A percentile compares a stretch with the other conserved stretches of the same genome.
phyloP scores from a whole-genome alignment of 306 rosid species.

The Acmispon strigosus region DNA sequence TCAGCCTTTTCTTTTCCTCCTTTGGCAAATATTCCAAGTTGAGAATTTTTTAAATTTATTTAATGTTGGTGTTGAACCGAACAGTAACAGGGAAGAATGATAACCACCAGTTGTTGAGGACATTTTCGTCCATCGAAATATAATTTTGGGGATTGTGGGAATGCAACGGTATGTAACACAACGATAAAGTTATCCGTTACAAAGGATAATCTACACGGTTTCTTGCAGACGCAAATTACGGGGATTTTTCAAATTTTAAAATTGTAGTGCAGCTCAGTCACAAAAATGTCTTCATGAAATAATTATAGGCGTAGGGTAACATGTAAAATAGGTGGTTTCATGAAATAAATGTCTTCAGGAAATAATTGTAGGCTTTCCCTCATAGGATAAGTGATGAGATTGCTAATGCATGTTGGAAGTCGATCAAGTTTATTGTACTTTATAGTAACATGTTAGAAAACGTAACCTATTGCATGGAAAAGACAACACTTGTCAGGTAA shows the following conservation, averaged over 20 bases:
- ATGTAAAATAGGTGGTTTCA: too few species aligned
- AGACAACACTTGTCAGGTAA: too few species aligned
- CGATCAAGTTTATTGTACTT: too few species aligned
- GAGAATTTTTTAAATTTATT: background rate
- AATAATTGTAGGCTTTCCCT: too few species aligned
- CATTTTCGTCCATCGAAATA: constrained; percentile 3
- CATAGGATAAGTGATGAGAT: too few species aligned
- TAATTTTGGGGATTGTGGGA: background rate
- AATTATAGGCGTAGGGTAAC: too few species aligned
- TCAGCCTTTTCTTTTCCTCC: constrained; percentile 12
- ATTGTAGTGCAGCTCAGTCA: background rate
- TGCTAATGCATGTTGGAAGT: too few species aligned
- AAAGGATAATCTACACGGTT: constrained; percentile 11
- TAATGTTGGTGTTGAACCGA: background rate
- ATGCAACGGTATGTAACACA: constrained; percentile 15
- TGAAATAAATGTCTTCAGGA: too few species aligned
- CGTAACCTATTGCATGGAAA: too few species aligned
- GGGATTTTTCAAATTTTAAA: constrained; percentile 14
- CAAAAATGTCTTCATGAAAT: background rate
- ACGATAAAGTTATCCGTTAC: constrained; percentile 36
- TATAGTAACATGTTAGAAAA: too few species aligned
- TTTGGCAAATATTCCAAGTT: background rate
- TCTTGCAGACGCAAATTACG: constrained; percentile 16
- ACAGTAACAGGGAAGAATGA: background rate
- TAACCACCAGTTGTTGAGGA: background rate